Evolutionary conservation across 2,329 filamentous ascomycete species (phyloP).

Genomic region (Fusarium hostae): DNA sequence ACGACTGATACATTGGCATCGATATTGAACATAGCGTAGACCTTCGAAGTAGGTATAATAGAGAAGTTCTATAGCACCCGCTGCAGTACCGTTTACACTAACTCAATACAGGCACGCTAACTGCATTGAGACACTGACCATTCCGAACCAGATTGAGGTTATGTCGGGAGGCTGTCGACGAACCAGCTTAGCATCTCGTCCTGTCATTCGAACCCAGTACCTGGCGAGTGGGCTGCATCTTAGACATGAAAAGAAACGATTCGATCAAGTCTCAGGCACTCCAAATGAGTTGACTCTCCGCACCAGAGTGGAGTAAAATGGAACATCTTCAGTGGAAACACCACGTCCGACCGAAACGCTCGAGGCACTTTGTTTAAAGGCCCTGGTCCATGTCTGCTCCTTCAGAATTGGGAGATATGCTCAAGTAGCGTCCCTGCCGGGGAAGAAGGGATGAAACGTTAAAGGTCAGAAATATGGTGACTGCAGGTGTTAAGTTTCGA

Average conservation of each 20-base stretch:
- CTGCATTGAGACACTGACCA: background rate
- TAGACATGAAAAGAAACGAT: conserved; percentile 16
- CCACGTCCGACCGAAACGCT: conserved; percentile 30
- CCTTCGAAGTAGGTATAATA: background rate
- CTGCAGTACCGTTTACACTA: background rate
- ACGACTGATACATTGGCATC: conserved; percentile 7
- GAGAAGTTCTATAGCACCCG: background rate
- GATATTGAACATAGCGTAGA: background rate
- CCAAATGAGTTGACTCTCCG: conserved; percentile 31
- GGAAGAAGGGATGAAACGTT: conserved; percentile 40
- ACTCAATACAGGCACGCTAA: background rate
- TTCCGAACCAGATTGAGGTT: background rate
- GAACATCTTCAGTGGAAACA: conserved; percentile 29
- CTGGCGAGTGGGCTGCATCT: conserved; percentile 21
- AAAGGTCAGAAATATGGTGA: conserved; percentile 24
- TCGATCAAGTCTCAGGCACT: conserved; percentile 7
- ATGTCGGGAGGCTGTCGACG: background rate
- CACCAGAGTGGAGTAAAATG: conserved; percentile 25
- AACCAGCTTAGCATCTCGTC: background rate
- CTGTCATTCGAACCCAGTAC: conserved; percentile 7
- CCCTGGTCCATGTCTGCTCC: conserved; percentile 31
- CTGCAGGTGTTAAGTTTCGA: conserved; percentile 17
- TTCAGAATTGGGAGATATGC: background rate
- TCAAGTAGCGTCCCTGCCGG: conserved; percentile 22
- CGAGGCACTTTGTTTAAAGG: conserved; percentile 19